Percentiles rank a stretch among this genome's conserved stretches.
Evolutionary conservation across 768 basidiomycete species (phyloP).

Genomic region (Lactarius evosmus): DNA sequence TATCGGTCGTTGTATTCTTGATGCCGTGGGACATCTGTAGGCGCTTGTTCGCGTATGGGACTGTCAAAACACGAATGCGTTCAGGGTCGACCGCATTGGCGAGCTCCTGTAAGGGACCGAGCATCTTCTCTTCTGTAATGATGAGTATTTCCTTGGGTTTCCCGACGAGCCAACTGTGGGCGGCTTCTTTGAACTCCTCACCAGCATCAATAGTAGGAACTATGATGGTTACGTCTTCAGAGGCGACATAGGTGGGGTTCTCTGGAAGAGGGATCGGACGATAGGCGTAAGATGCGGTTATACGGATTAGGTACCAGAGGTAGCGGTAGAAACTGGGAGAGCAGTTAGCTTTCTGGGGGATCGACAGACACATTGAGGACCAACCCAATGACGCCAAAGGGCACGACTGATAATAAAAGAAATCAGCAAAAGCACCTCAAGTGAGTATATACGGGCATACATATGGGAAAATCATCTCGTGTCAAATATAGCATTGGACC

Average conservation of each 20-base stretch:
- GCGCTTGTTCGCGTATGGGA: slow-evolving; percentile 91
- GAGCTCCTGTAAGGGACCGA: slow-evolving; percentile 81
- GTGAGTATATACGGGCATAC: slow-evolving; percentile 47
- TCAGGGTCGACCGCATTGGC: slow-evolving; percentile 84
- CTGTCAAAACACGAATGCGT: slow-evolving; percentile 81
- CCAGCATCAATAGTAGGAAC: slow-evolving; percentile 96
- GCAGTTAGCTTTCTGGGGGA: not conserved
- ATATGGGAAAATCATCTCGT: slow-evolving; percentile 86
- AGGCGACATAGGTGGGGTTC: slow-evolving; percentile 85
- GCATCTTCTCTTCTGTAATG: slow-evolving; percentile 86
- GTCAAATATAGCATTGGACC: slow-evolving; percentile 78
- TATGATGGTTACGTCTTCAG: slow-evolving; percentile 94
- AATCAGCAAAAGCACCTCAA: not conserved
- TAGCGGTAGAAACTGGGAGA: slow-evolving; percentile 80
- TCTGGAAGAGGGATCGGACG: slow-evolving; percentile 86
- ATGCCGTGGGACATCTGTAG: slow-evolving; percentile 94
- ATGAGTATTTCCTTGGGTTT: slow-evolving; percentile 83
- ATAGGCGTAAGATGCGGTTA: slow-evolving; percentile 75
- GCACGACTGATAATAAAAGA: slow-evolving; percentile 58
- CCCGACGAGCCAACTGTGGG: slow-evolving; percentile 87
- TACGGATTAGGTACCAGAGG: slow-evolving; percentile 86
- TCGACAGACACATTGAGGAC: slow-evolving; percentile 28
- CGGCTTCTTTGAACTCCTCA: slow-evolving; percentile 92
- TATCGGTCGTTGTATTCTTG: slow-evolving; percentile 84
- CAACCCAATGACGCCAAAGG: slow-evolving; percentile 86